Evolutionary conservation across 257 asterid genomes (phyloP), one percentile per base, ranked within the genome.

Genomic region (Coffea eugenioides): DNA sequence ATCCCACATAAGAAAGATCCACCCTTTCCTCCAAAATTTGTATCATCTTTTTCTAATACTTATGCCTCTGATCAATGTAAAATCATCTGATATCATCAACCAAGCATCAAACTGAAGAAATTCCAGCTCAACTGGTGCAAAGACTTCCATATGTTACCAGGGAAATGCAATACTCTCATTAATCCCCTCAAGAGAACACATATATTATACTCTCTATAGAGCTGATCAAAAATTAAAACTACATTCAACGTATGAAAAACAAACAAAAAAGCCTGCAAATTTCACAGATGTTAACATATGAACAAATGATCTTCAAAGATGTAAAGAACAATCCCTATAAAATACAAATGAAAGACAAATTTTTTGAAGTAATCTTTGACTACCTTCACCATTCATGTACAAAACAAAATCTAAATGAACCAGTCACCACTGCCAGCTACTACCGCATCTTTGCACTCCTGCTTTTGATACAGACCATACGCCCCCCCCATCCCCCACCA

Each of bases 321-420:
- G 14, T 52, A 34, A 73, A 71, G 46, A 79, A 69, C 43, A 73
- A 34, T 73, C 49, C 41, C 34, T 31, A 7, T 48, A 52, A 34
- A 65, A 25, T 57, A 76, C 65, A 77, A 46, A 69, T 25, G 16
- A 81, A 78, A 80, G 57, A 77, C 77, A 72, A 75, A 21, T n/a
- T 74, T 74, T 49, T 76, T 45, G 43, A 76, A 80, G 69, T 75
- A 21, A 77, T 77, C 68, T 78, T 79, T 80, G 84, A 59, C 80
- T 80, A 72, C 71, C 80, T 78, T 78, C 82, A 82, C 75, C 87
- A 84, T 78, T 76, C 86, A 90, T 87, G 84, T 86, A 90, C 91
- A 88, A 76, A 84, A 76, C 80, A 79, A 76, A 81, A 82, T 74
- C 80, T 79, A 59, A 59, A 59, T 79, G 78, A 71, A 57, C 25